Evolutionary conservation across 2,329 filamentous ascomycete species (phyloP).

Genomic region (Apiospora arundinis): DNA sequence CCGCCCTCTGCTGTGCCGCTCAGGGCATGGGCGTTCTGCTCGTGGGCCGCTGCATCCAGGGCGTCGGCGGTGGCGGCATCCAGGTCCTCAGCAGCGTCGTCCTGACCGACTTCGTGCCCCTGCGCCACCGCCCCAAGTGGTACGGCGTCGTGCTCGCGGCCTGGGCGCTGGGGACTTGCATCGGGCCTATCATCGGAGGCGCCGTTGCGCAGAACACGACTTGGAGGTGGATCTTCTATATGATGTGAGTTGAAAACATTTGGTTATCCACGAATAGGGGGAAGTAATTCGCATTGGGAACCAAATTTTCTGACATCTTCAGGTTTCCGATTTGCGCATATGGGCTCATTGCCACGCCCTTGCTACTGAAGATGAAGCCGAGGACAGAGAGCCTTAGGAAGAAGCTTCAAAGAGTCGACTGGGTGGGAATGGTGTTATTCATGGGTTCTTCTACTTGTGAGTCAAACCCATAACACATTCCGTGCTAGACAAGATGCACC

Average conservation of each 20-base stretch:
- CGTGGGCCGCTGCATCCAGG: constrained; percentile 43
- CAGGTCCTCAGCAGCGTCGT: constrained; percentile 45
- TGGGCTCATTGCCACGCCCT: constrained; percentile 44
- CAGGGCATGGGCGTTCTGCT: constrained; percentile 40
- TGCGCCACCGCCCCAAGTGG: constrained; percentile 45
- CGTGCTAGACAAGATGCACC: no score
- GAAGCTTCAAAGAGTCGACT: constrained; percentile 48
- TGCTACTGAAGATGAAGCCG: constrained; percentile 47
- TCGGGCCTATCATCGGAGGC: constrained; percentile 47
- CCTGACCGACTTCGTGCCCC: constrained; percentile 47
- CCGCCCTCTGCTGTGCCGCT: constrained; percentile 43
- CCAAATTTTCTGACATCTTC: no score
- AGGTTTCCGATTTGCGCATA: constrained; percentile 48
- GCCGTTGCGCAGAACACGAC: constrained; percentile 41
- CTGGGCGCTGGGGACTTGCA: constrained; percentile 48
- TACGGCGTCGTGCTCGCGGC: constrained; percentile 44
- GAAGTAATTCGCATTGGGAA: no score
- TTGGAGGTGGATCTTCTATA: constrained; percentile 56
- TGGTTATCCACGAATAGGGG: no score
- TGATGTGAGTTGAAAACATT: constrained; percentile 45
- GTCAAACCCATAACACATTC: no score
- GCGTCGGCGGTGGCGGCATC: constrained; percentile 46
- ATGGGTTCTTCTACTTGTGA: constrained; percentile 43
- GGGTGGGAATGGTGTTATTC: constrained; percentile 49
- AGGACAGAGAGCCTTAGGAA: constrained; percentile 35